Base-by-base conservation (phyloP, 208 protist genomes). In the Porcisia hertigi region DNA sequence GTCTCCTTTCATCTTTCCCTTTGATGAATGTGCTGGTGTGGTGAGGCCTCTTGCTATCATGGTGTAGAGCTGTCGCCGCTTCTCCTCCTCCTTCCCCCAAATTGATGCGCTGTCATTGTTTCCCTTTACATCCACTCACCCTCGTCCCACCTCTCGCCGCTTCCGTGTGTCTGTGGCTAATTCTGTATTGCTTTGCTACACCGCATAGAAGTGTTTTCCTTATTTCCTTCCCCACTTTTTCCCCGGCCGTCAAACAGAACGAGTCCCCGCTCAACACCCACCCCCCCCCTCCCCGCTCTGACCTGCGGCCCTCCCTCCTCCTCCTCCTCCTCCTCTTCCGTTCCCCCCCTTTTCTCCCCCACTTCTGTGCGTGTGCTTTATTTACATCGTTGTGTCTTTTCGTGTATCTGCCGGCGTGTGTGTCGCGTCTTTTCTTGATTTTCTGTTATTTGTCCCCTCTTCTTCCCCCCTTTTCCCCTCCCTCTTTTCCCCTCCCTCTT, bases 261-360 rank as follows among this genome's bases (percentile, higher is more conserved):
- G 71, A 65, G 53, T 64, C 60, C 64, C 55, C 45, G 12, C 55
- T 45, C 60, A 20, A 9, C 5, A 36, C 45, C 1, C 11, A 1
- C 23, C 41, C 57, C 69, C 30, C 45, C 1, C 11, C 16, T 34
- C 41, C 57, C 69, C 30, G 23, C 58, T 16, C 30, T 30, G 30
- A 30, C 49, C 47, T 18, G 25, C 60, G 36, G 7, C 41, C 41
- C 55, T 14, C 20, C 30, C 54, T 5, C 9, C 53, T 20, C 57
- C 54, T 14, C 52, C 45, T 41, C 60, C 20, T 69, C 58, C 20
- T 57, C 36, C 45, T 12, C 57, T 80, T 55, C 58, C 45, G 23
- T 71, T 70, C 6, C 41, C 34, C 49, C 45, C 34, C 69, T 69
- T 34, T 52, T 59, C 64, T 43, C 45, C 62, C 41, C 62, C 25